These are phyloP conservation scores for Cryptosporidium muris DNA, from an alignment of 169 alveolate genomes.

Conservation along the genomic window DNA sequence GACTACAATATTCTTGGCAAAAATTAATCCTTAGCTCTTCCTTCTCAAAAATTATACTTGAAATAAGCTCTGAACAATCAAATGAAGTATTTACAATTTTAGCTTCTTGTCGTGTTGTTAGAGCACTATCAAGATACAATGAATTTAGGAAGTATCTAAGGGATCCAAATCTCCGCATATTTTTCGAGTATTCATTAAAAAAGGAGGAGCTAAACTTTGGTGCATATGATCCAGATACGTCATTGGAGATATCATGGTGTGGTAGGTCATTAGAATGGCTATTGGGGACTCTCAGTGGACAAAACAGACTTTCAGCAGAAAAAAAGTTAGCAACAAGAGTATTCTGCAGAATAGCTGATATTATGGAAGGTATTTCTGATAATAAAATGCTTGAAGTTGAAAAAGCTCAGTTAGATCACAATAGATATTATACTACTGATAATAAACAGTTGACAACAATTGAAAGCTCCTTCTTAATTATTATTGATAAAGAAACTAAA, in stretches of 20 bases:
- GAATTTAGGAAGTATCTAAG: conserved; percentile 60
- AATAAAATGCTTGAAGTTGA: conserved; percentile 31
- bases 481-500: conserved; percentile 34
- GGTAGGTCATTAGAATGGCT: conserved; percentile 38
- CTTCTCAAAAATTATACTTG: conserved; percentile 18
- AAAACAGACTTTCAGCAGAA: conserved; percentile 51
- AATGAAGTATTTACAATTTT: conserved; percentile 31
- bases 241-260: conserved; percentile 59
- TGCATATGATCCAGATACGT: conserved; percentile 68
- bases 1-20: conserved; percentile 66
- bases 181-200: conserved; percentile 57
- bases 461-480: conserved; percentile 32
- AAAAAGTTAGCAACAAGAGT: conserved; percentile 61
- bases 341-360: conserved; percentile 45
- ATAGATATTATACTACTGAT: conserved; percentile 2
- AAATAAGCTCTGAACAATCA: conserved; percentile 36
- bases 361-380: conserved; percentile 45
- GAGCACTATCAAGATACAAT: conserved; percentile 46
- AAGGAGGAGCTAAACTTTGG: conserved; percentile 61
- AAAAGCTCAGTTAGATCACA: conserved; percentile 23
- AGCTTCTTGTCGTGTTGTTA: conserved; percentile 42
- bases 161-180: conserved; percentile 4
- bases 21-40: conserved; percentile 53
- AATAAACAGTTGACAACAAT: conserved; percentile 21
- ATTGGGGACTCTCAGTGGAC: conserved; percentile 52